A percentile compares a stretch with the other conserved stretches of the same genome.
Conservation (phyloP, 768 basidiomycete genomes). For the Leccinum truebloodii region DNA sequence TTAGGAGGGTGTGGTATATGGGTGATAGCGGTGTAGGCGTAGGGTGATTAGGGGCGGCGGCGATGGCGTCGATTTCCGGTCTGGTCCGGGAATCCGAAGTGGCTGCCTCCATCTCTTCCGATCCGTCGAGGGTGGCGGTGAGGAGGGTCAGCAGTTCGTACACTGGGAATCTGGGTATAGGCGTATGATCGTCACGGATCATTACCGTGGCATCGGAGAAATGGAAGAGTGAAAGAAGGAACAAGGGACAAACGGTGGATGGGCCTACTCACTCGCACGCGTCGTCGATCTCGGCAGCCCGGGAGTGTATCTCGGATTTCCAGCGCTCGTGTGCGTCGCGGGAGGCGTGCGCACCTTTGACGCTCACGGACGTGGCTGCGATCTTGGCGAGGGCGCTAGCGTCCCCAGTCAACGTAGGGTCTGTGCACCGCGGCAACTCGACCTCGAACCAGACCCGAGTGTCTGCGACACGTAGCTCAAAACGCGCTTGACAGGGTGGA, state of each 20-base stretch:
- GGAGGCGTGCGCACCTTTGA: slow-evolving; percentile 49
- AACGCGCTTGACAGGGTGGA: slow-evolving; percentile 29
- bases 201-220: neutral
- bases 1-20: slow-evolving; percentile 61
- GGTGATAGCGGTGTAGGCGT: neutral
- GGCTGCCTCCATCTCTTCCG: neutral
- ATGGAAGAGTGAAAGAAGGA: neutral
- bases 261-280: slow-evolving; percentile 27
- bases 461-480: slow-evolving; percentile 37
- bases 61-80: neutral
- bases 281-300: slow-evolving; percentile 35
- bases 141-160: slow-evolving; percentile 61
- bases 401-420: neutral
- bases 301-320: slow-evolving; percentile 43
- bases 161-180: slow-evolving; percentile 50
- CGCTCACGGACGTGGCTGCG: slow-evolving; percentile 28
- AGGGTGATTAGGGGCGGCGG: neutral
- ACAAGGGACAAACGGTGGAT: neutral
- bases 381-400: neutral
- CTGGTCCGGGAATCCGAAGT: neutral
- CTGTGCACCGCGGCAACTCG: slow-evolving; percentile 19
- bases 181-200: neutral
- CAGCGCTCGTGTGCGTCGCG: slow-evolving; percentile 52
- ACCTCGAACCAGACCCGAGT: slow-evolving; percentile 41
- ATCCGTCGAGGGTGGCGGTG: slow-evolving; percentile 57